A percentile compares a stretch with the other conserved stretches of the same genome.
Conservation (phyloP, 2,329 filamentous ascomycete genomes). For the Claviceps pazoutovae region DNA sequence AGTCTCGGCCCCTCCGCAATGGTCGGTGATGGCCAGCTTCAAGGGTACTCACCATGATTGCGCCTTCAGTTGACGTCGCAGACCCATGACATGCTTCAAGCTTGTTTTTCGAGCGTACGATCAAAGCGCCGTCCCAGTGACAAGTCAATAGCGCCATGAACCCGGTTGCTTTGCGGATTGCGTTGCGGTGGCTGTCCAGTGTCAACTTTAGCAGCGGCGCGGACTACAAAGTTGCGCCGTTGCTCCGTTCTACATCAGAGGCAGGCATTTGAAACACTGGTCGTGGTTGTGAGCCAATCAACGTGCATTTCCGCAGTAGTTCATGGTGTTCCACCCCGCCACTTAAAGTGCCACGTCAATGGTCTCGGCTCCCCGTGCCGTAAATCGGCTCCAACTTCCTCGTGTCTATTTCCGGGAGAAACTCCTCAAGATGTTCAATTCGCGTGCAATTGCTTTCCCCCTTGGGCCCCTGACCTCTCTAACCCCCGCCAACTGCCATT, state of each 20-base stretch:
- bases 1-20: background rate
- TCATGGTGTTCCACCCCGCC: background rate
- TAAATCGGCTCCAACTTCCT: too few species aligned
- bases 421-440: background rate
- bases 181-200: too few species aligned
- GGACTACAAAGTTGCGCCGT: slow-evolving; percentile 14
- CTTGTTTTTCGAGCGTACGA: too few species aligned
- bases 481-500: too few species aligned
- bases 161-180: too few species aligned
- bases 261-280: background rate
- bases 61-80: background rate
- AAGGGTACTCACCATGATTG: background rate
- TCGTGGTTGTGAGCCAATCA: background rate
- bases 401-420: background rate
- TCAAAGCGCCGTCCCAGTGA: too few species aligned
- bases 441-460: background rate
- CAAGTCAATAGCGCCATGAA: too few species aligned
- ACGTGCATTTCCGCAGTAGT: background rate
- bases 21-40: background rate
- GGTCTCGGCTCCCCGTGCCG: background rate
- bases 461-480: too few species aligned
- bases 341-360: background rate
- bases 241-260: slow-evolving; percentile 12
- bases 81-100: background rate
- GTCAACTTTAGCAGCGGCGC: background rate